Conservation (phyloP, 1,284 basidiomycete species). For the Cutaneotrichosporon daszewskae region DNA sequence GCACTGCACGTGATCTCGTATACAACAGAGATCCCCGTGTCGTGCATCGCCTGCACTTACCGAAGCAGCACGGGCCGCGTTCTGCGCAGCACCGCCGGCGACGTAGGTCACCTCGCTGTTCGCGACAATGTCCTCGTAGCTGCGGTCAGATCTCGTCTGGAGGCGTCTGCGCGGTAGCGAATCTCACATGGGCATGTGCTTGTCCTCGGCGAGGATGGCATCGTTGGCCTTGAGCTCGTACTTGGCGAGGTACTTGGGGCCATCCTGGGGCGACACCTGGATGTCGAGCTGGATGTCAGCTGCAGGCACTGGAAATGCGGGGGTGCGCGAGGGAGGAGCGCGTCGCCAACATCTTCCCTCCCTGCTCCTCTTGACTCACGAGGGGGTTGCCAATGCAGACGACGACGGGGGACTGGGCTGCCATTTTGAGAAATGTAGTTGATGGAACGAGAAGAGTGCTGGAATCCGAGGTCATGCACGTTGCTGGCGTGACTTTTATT, state of each 20-base stretch:
- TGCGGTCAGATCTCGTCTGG: slow-evolving; percentile 35
- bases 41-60: slow-evolving; percentile 56
- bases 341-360: no score
- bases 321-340: no score
- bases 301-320: background rate
- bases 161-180: background rate
- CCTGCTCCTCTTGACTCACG: slow-evolving; percentile 32
- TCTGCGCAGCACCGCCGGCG: slow-evolving; percentile 95
- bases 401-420: slow-evolving; percentile 45
- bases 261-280: slow-evolving; percentile 64
- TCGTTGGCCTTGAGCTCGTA: slow-evolving; percentile 93
- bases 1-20: no score
- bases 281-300: slow-evolving; percentile 59
- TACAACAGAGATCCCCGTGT: no score
- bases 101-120: slow-evolving; percentile 81
- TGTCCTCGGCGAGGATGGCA: slow-evolving; percentile 87
- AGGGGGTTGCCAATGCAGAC: slow-evolving; percentile 85
- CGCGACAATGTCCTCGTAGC: slow-evolving; percentile 81
- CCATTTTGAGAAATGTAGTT: slow-evolving; percentile 11
- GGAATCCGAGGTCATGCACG: background rate
- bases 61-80: slow-evolving; percentile 90
- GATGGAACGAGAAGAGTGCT: background rate
- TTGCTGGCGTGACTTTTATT: slow-evolving; percentile 1
- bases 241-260: slow-evolving; percentile 78
- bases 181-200: slow-evolving; percentile 75